Percentiles rank a stretch among this genome's conserved stretches.
These are phyloP conservation scores for Vigna reflexopilosa DNA, from an alignment of 306 rosid species.

Conservation along the genomic window DNA sequence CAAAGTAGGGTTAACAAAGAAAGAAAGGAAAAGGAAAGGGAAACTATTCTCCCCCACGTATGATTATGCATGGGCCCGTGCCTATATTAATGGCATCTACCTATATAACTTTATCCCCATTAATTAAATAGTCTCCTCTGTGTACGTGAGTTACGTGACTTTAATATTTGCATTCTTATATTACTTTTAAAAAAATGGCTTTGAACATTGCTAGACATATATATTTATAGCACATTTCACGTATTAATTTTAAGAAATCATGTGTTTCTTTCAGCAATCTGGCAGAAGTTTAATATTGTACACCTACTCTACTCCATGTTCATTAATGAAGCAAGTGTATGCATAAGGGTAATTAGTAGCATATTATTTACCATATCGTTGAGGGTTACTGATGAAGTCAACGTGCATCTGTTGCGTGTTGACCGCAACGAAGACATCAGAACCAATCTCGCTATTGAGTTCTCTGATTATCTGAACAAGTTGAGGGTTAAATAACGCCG, in stretches of 20 bases:
- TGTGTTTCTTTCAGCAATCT: background rate
- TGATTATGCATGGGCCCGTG: background rate
- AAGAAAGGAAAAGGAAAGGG: background rate
- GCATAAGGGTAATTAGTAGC: background rate
- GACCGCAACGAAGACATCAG: slow-evolving; percentile 61
- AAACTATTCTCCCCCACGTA: background rate
- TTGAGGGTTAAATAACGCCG: slow-evolving; percentile 68
- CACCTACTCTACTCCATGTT: background rate
- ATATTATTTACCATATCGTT: slow-evolving; percentile 56
- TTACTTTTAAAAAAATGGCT: no score
- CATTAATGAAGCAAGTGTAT: background rate
- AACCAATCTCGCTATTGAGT: slow-evolving; percentile 63
- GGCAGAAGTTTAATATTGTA: background rate
- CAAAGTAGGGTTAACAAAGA: background rate
- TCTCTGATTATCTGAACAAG: slow-evolving; percentile 55
- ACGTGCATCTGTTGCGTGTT: slow-evolving; percentile 54
- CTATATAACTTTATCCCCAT: background rate
- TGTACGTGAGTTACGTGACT: slow-evolving; percentile 7
- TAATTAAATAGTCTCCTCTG: background rate
- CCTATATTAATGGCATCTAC: background rate
- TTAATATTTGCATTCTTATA: background rate
- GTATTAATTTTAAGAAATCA: no score
- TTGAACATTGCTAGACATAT: no score
- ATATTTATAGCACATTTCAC: no score
- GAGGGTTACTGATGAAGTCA: slow-evolving; percentile 60